phyloP scores from a whole-genome alignment of 2,329 filamentous ascomycete genomes.

The Paecilomyces variotii region DNA sequence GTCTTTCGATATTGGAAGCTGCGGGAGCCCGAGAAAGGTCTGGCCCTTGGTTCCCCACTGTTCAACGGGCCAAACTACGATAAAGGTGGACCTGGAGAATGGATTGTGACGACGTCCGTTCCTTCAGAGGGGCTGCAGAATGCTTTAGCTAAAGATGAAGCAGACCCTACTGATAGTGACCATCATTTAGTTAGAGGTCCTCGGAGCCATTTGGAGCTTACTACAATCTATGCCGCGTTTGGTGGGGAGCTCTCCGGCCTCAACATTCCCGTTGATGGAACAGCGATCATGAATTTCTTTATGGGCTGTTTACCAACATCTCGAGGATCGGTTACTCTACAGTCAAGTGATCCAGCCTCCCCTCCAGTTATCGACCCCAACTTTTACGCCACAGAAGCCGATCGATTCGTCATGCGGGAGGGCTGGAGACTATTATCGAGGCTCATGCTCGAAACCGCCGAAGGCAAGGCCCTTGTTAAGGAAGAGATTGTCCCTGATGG shows the following conservation, averaged over 20 bases:
- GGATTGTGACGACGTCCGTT: background rate
- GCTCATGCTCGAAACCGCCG: slow-evolving; percentile 8
- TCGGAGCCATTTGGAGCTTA: slow-evolving; percentile 10
- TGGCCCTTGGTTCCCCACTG: background rate
- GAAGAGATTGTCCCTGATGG: slow-evolving; percentile 10
- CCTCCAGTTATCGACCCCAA: slow-evolving; percentile 22
- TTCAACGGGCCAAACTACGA: background rate
- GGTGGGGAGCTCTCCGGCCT: slow-evolving; percentile 4
- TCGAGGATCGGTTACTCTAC: slow-evolving; percentile 11
- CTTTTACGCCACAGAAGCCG: slow-evolving; percentile 20
- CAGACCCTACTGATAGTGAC: background rate
- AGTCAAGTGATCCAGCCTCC: slow-evolving; percentile 7
- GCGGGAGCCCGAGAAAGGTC: slow-evolving; percentile 1
- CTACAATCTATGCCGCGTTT: slow-evolving; percentile 17
- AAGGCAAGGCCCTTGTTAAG: slow-evolving; percentile 9
- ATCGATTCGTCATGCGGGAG: slow-evolving; percentile 9
- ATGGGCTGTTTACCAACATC: slow-evolving; percentile 14
- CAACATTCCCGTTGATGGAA: slow-evolving; percentile 14
- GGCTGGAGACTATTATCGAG: background rate
- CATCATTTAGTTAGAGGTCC: background rate
- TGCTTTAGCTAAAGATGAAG: background rate
- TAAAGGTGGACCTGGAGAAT: background rate
- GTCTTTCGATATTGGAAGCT: background rate
- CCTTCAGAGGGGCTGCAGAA: background rate
- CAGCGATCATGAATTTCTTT: slow-evolving; percentile 14